Evolutionary conservation across 78 protist genomes (phyloP), one percentile per base, ranked within the genome.

Genomic region (Dictyostelium purpureum): DNA sequence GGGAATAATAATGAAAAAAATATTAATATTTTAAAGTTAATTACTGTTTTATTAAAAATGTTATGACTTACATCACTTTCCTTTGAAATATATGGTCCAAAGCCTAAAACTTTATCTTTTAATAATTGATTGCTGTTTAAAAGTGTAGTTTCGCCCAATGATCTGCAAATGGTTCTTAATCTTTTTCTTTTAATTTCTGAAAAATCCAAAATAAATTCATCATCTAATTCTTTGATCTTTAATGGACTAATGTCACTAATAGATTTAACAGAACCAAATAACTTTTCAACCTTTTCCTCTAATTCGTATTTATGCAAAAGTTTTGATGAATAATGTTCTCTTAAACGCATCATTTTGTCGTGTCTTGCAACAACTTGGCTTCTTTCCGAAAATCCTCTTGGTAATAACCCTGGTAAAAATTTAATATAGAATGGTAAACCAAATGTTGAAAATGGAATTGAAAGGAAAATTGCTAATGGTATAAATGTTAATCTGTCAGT

Each of bases 371-470:
- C 12, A 14, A 31, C 43, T 33, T 63, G 71, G 16, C n/a, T 28
- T 63, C 71, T 63, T 14, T 63, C 71, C 26, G 79, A 69, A 43
- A 83, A 83, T 26, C 74, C 59, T 24, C 63, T 54, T 56, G 90
- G 90, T 14, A 83, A 56, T 70, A 83, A 42, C 6, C 38, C 45
- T 6, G 90, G 59, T 21, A 83, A 54, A 71, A 69, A 71, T 42
- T 71, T 67, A 18, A 83, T 56, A 47, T 70, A 83, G 10, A 83
- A 24, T 52, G 90, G 90, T 42, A 83, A 71, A 6, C 57, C 79
- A 31, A 83, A 83, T 47, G 90, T 83, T 31, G 90, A 83, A 65
- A 83, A 83, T 83, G 90, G 90, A 14, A 83, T 70, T 11, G 40
- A 38, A 24, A 83, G 28, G 54, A 54, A 83, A 21, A 83, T 24